Percentiles rank a stretch among this genome's conserved stretches.
These are phyloP conservation scores for Dothideomycetes sp. DNA, from an alignment of 2,329 filamentous ascomycete genomes.

Conservation along the genomic window DNA sequence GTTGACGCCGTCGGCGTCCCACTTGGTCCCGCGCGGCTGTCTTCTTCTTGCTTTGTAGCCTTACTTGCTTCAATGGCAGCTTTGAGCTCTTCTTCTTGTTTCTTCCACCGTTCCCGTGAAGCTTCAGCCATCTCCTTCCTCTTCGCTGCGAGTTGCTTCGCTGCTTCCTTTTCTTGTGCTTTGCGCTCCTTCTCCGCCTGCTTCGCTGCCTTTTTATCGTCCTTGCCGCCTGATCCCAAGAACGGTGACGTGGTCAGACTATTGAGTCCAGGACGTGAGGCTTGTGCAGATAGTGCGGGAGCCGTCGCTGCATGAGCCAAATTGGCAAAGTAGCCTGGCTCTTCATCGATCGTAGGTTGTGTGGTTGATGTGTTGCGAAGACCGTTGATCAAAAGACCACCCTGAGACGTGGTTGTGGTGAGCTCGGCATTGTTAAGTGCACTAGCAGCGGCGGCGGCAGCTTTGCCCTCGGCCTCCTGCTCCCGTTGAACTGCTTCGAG, in stretches of 20 bases:
- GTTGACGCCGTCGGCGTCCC: slow-evolving; percentile 3
- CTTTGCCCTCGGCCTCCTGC: slow-evolving; percentile 67
- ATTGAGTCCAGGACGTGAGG: slow-evolving; percentile 5
- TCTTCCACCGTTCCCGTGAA: slow-evolving; percentile 48
- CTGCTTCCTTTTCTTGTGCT: slow-evolving; percentile 49
- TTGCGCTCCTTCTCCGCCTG: slow-evolving; percentile 51
- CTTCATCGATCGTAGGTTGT: slow-evolving; percentile 33
- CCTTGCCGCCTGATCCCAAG: slow-evolving; percentile 32
- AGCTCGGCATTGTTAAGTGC: slow-evolving; percentile 39
- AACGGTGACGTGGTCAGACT: slow-evolving; percentile 8
- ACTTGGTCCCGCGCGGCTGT: slow-evolving; percentile 15
- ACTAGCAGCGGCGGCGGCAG: slow-evolving; percentile 29
- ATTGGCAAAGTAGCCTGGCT: slow-evolving; percentile 42
- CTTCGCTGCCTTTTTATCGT: slow-evolving; percentile 57
- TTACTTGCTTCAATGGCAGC: slow-evolving; percentile 59
- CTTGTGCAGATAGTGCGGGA: slow-evolving; percentile 31
- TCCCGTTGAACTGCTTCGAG: slow-evolving; percentile 62
- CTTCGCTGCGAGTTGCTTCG: slow-evolving; percentile 35
- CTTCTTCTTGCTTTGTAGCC: slow-evolving; percentile 48
- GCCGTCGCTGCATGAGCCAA: slow-evolving; percentile 61
- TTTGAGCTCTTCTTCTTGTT: slow-evolving; percentile 54
- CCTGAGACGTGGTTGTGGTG: slow-evolving; percentile 21
- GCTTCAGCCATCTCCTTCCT: slow-evolving; percentile 26
- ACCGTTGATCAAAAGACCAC: slow-evolving; percentile 21
- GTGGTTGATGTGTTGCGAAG: slow-evolving; percentile 27